A percentile compares a stretch with the other conserved stretches of the same genome.
phyloP scores from a whole-genome alignment of 1,284 basidiomycete species.

The Pterula multifida region DNA sequence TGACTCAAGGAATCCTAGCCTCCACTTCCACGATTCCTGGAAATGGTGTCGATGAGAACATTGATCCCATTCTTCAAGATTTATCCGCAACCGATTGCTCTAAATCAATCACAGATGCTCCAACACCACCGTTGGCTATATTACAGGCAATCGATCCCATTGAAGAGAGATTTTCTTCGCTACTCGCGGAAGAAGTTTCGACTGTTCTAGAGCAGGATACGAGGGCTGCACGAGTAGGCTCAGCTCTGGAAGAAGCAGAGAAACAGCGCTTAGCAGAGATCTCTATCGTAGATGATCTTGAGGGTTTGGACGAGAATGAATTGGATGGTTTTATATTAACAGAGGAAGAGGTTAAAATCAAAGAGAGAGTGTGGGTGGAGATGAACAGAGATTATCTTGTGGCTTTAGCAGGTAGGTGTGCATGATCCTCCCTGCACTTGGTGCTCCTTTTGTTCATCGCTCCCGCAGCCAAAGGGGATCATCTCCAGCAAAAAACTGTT shows the following conservation, averaged over 20 bases:
- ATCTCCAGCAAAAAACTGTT: conserved; percentile 33
- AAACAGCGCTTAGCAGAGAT: conserved; percentile 42
- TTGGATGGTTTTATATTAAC: conserved; percentile 77
- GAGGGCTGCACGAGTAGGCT: conserved; percentile 41
- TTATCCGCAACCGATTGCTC: conserved; percentile 27
- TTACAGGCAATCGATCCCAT: conserved; percentile 12
- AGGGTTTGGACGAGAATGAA: conserved; percentile 87
- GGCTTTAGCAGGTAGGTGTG: conserved; percentile 69
- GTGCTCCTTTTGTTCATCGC: conserved; percentile 27
- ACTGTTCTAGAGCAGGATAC: conserved; percentile 43
- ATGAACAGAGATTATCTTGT: conserved; percentile 92
- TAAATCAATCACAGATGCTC: conserved; percentile 11
- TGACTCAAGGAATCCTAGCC: conserved; percentile 30
- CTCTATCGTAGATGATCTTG: conserved; percentile 47
- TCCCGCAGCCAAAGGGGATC: conserved; percentile 56
- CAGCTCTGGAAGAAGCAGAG: conserved; percentile 54
- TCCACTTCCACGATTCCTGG: conserved; percentile 11
- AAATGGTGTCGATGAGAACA: conserved; percentile 11
- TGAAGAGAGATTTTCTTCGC: conserved; percentile 38
- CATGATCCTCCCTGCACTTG: conserved; percentile 1
- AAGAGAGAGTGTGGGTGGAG: conserved; percentile 95
- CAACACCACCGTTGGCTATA: conserved; percentile 10
- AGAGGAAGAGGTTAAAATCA: conserved; percentile 80
- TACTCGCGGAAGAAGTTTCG: conserved; percentile 53
- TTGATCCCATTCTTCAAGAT: conserved; percentile 26